phyloP scores from a whole-genome alignment of 2,329 filamentous ascomycete genomes.

The Podosphaera aphanis region DNA sequence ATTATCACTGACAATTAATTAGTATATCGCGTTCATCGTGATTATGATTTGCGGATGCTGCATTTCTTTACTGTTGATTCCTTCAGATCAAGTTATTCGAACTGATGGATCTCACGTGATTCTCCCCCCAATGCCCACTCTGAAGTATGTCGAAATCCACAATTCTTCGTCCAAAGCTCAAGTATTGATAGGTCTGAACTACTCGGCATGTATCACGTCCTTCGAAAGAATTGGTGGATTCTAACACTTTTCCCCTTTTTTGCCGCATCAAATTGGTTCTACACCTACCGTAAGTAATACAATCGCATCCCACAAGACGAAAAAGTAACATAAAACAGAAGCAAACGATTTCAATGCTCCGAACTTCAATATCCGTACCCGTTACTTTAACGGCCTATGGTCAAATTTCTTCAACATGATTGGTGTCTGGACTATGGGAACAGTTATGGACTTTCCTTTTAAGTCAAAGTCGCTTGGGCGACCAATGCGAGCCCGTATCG shows the following conservation, averaged over 20 bases:
- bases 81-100: slow-evolving; percentile 50
- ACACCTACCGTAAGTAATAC: slow-evolving; percentile 32
- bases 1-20: slow-evolving; percentile 15
- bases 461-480: not conserved
- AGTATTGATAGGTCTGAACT: slow-evolving; percentile 30
- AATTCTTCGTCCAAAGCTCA: not conserved
- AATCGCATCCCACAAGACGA: not conserved
- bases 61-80: slow-evolving; percentile 44
- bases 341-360: slow-evolving; percentile 50
- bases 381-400: slow-evolving; percentile 54
- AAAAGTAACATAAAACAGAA: slow-evolving; percentile 15
- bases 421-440: slow-evolving; percentile 50
- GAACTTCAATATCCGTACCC: slow-evolving; percentile 50
- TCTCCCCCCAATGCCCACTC: slow-evolving; percentile 75
- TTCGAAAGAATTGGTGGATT: slow-evolving; percentile 48
- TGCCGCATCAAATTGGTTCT: slow-evolving; percentile 58
- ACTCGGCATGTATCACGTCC: slow-evolving; percentile 48
- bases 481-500: slow-evolving; percentile 33
- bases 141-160: slow-evolving; percentile 25
- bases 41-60: slow-evolving; percentile 51
- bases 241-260: slow-evolving; percentile 63
- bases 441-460: slow-evolving; percentile 32
- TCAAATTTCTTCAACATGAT: slow-evolving; percentile 63
- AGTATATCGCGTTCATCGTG: slow-evolving; percentile 76
- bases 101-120: slow-evolving; percentile 60